Base-by-base conservation (phyloP, 352 stramenopile genomes). In the Globisporangium spinosum region DNA sequence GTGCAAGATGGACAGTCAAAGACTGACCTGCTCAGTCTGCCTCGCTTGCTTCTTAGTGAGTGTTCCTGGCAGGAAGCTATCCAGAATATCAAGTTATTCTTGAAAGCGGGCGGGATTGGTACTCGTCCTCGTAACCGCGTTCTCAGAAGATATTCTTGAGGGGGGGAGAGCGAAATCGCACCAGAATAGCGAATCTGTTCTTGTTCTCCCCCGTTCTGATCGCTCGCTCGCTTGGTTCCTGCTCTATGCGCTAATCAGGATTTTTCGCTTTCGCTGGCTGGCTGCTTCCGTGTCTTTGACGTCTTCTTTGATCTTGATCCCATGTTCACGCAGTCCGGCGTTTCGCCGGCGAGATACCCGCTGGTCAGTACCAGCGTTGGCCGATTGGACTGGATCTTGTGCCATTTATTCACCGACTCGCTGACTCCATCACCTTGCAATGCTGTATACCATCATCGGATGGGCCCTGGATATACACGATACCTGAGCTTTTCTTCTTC, bases 121-220 rank as follows among this genome's bases (percentile, higher is more conserved):
- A 23, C 38, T 45, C 38, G 38, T n/a, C 43, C 43, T 22, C 43
- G 43, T 12, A 51, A 56, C n/a, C 22, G 20, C 17, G 29, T 45
- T 61, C 55, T 61, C 56, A 62, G 32, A 62, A 62, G 56, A 12
- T 62, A 62, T 62, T 62, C 12, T 34, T 29, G 56, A 27, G 9
- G 25, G 51, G 8, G 23, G 8, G n/a, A 29, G 22, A 27, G 12
- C 2, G 5, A 56, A 56, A 8, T 2, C 13, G 32, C 56, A 61
- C 56, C n/a, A 62, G 32, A 62, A 62, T 62, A 51, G 35, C 27
- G 13, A 17, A 29, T 61, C 55, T 20, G 9, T 45, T 61, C 55
- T 59, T 59, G 54, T 43, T 59, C 54, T 6, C 54, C 17, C 12
- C 10, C 32, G 8, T 60, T 60, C 54, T 43, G 54, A 27, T 60